Evolutionary conservation across 2,329 filamentous ascomycete species (phyloP).

Genomic region (Catunica adiposa): DNA sequence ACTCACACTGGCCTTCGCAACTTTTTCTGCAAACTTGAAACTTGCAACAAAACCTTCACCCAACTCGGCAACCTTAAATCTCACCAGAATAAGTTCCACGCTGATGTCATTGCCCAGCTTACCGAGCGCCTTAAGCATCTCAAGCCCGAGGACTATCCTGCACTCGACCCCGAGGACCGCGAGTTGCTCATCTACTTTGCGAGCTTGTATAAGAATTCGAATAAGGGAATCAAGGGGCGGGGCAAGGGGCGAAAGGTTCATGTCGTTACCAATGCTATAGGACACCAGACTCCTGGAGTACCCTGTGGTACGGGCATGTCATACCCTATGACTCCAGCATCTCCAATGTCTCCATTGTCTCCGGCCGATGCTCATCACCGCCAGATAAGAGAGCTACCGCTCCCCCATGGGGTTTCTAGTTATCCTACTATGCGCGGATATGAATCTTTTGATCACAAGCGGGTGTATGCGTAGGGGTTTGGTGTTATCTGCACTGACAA

Average conservation of each 20-base stretch:
- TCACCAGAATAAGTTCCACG: constrained; percentile 90
- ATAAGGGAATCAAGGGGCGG: constrained; percentile 94
- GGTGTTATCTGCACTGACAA: too few relatives aligned
- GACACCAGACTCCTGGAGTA: too few relatives aligned
- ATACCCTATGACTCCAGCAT: neutral
- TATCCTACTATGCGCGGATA: too few relatives aligned
- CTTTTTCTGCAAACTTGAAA: constrained; percentile 65
- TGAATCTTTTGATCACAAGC: too few relatives aligned
- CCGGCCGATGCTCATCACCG: too few relatives aligned
- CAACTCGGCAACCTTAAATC: constrained; percentile 88
- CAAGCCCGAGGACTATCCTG: constrained; percentile 40
- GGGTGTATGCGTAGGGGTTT: too few relatives aligned
- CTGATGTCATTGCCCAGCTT: constrained; percentile 51
- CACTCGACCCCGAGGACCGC: constrained; percentile 46
- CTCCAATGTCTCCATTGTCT: neutral
- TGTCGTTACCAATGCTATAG: constrained; percentile 14
- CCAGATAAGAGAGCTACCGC: too few relatives aligned
- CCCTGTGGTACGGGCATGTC: constrained; percentile 7
- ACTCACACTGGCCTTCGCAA: constrained; percentile 65
- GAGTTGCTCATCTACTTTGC: constrained; percentile 75
- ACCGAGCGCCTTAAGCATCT: constrained; percentile 53
- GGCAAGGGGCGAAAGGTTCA: constrained; percentile 64
- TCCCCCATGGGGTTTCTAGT: too few relatives aligned
- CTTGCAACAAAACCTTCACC: constrained; percentile 76
- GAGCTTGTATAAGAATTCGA: constrained; percentile 87